Percentiles rank a stretch among this genome's conserved stretches.
These are phyloP conservation scores for Ottelia alismoides DNA, from an alignment of 106 monocot genomes.

Conservation along the genomic window DNA sequence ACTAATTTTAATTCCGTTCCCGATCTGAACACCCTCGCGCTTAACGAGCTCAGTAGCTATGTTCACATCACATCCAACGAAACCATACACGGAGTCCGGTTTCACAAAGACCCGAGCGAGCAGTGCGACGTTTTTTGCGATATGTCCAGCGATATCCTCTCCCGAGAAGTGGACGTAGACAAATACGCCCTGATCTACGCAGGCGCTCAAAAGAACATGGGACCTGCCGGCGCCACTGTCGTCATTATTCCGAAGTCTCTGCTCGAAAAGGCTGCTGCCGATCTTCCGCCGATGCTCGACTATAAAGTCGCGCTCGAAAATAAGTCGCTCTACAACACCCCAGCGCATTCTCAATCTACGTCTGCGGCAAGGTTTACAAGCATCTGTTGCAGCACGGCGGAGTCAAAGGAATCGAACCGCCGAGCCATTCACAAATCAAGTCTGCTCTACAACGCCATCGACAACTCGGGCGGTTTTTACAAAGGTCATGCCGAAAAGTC, in stretches of 20 bases:
- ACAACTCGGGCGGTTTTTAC: neutral
- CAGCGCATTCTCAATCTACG: neutral
- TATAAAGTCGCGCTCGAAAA: neutral
- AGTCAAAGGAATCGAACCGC: neutral
- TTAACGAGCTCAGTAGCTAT: neutral
- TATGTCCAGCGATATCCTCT: neutral
- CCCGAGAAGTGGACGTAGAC: neutral
- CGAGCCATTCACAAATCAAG: neutral
- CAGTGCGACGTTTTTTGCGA: neutral
- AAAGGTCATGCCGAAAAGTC: neutral
- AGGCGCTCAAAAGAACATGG: neutral
- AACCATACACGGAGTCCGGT: neutral
- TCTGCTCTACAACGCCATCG: neutral
- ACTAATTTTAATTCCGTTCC: neutral
- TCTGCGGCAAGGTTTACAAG: neutral
- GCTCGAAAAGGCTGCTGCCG: neutral
- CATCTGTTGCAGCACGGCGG: neutral
- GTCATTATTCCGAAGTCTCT: neutral
- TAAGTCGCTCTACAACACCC: neutral
- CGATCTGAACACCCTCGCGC: neutral
- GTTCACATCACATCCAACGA: neutral
- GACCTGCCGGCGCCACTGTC: neutral
- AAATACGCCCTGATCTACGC: neutral
- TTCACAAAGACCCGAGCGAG: neutral
- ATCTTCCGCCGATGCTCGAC: neutral